Evolutionary conservation across 202 grass and related monocot genomes (phyloP), one percentile per base, ranked within the genome.

Genomic region (Cymbopogon flexuosus): DNA sequence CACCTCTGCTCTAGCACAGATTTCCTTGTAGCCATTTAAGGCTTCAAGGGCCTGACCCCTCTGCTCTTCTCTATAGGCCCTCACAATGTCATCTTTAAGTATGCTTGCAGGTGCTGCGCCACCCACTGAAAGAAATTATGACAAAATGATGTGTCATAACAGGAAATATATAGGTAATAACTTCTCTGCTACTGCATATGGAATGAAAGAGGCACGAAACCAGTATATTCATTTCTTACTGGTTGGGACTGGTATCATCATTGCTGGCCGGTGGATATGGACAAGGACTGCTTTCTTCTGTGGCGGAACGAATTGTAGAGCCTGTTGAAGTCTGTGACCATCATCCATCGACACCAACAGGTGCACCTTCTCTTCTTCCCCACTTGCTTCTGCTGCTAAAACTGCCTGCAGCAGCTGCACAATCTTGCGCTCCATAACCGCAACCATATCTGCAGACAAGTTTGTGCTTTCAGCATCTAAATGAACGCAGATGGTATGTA

Each of bases 361-460:
- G 30, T 79, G 76, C 21, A 66, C 45, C 76, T 79, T 79, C 62
- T 66, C 62, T 23, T 66, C 76, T 79, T 62, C 75, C 40, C 16
- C 41, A 13, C 42, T 13, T 65, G 18, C 61, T 79, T 52, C 76
- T 37, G 76, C 29, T 65, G 29, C 76, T 78, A 43, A 33, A 46
- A 65, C 76, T 51, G 41, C 29, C 76, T 47, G 36, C 37, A 63
- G 11, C 22, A 16, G 57, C 14, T 33, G 41, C 42, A 36, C 51
- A 5, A 30, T 6, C 18, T 13, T 5, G 29, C 15, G 18, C 61
- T 23, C 75, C 29, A 9, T 43, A 22, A 42, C 18, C 40, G 4
- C 75, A 43, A 34, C 41, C 61, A 22, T 51, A 22, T 52, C 29
- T 52, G 62, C 29, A 12, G 75, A 65, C 6, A 3, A 79, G 18